Base-by-base conservation (phyloP, 2,329 filamentous ascomycete species). In the Colletotrichum sansevieriae region DNA sequence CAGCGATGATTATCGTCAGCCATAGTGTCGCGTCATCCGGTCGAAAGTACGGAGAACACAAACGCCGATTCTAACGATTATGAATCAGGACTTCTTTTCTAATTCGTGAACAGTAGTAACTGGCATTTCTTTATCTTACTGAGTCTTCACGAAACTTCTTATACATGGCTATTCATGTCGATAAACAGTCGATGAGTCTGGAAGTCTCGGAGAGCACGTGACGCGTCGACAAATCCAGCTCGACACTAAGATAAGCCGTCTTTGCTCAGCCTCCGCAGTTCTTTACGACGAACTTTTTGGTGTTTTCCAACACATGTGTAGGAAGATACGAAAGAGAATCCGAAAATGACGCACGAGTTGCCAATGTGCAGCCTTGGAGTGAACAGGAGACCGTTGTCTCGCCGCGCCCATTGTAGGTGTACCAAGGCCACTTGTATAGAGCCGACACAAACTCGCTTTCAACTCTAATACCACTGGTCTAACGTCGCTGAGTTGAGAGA, bases 1-100 rank as follows among this genome's bases (percentile, higher is more conserved):
- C 86, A 87, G 49, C 82, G 82, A 74, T 87, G 87, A 12, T 75
- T 72, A n/a, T 75, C 51, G n/a, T 35, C 56, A 39, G 29, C 37
- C 39, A 63, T 56, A 13, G 12, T 10, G 25, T 44, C 4, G 37
- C 56, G 9, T n/a, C 12, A 44, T 8, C 9, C 2, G 2, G 29
- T 29, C 9, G 29, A 29, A 29, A 29, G 7, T 9, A 29, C 8
- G 9, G 8, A 8, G 29, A 29, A 8, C 8, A 8, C 8, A 7
- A 8, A 29, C 29, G 3, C 29, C 7, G 7, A 8, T 25, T 25
- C 5, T 25, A 25, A 4, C 5, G 25, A 29, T 29, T 0, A 29
- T 29, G 8, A 29, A 2, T 29, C 29, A 2, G 29, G 29, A 29
- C 9, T 29, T 8, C 29, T 29, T 29, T 8, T 4, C 0, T 15